These are phyloP conservation scores for Primulina eburnea DNA, from an alignment of 257 asterid species.

Conservation along the genomic window DNA sequence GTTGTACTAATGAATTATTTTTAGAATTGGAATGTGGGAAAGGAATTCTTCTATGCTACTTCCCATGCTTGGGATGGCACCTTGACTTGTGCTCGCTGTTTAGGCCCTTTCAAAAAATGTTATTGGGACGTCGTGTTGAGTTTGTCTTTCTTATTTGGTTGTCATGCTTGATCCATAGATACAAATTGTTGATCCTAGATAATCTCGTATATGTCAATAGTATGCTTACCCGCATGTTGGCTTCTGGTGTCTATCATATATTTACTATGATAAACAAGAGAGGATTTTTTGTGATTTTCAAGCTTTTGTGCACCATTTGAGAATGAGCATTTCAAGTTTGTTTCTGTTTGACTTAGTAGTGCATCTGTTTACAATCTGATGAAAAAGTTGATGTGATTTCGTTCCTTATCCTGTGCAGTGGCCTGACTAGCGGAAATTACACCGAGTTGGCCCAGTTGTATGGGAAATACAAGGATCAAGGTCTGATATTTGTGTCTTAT, in stretches of 20 bases:
- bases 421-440: constrained; percentile 81
- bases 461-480: constrained; percentile 78
- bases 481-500: constrained; percentile 32
- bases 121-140: not conserved
- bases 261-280: not conserved
- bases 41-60: not conserved
- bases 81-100: not conserved
- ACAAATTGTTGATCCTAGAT: not conserved
- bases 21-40: not conserved
- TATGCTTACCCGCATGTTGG: not conserved
- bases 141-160: not conserved
- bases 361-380: not conserved
- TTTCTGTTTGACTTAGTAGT: not conserved
- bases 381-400: not conserved
- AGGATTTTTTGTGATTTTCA: too few species aligned
- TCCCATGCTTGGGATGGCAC: not conserved
- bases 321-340: not conserved
- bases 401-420: constrained; percentile 47
- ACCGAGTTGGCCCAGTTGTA: constrained; percentile 65
- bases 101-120: not conserved
- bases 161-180: not conserved
- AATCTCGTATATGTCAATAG: not conserved
- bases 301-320: not conserved
- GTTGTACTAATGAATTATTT: constrained; percentile 29
- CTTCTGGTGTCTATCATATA: too few species aligned